Conservation (phyloP, 2,329 filamentous ascomycete genomes). For the Cladosporium sp. region DNA sequence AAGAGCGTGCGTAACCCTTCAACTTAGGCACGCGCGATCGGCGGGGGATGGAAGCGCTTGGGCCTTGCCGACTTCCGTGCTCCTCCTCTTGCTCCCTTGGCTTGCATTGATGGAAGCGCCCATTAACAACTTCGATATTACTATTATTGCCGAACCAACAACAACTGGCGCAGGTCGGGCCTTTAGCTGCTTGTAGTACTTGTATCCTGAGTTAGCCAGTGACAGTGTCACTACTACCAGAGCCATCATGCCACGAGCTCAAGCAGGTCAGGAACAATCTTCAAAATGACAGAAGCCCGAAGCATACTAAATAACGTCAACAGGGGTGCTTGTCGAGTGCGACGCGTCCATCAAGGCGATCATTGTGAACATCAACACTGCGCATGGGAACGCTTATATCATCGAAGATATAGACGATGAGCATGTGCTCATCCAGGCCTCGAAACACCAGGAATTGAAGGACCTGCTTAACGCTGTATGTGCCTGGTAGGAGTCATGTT, state of each 20-base stretch:
- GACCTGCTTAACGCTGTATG: slow-evolving; percentile 66
- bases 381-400: slow-evolving; percentile 68
- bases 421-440: slow-evolving; percentile 73
- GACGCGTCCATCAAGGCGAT: slow-evolving; percentile 88
- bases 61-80: slow-evolving; percentile 4
- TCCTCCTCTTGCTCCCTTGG: slow-evolving; percentile 4
- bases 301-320: background rate
- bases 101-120: background rate
- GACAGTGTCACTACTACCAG: background rate
- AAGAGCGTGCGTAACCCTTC: background rate
- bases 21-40: background rate
- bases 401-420: slow-evolving; percentile 80
- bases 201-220: background rate
- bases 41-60: background rate
- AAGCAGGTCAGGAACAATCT: slow-evolving; percentile 13
- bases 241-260: slow-evolving; percentile 17
- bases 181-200: background rate
- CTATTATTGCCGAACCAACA: background rate
- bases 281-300: too few relatives aligned
- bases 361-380: slow-evolving; percentile 73
- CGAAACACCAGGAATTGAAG: slow-evolving; percentile 70
- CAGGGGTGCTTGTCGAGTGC: slow-evolving; percentile 75
- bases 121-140: background rate
- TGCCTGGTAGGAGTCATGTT: background rate
- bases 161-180: background rate